A percentile compares a stretch with the other conserved stretches of the same genome.
phyloP scores from a whole-genome alignment of 495 filamentous ascomycete species.

The Penicillium turbatum region DNA sequence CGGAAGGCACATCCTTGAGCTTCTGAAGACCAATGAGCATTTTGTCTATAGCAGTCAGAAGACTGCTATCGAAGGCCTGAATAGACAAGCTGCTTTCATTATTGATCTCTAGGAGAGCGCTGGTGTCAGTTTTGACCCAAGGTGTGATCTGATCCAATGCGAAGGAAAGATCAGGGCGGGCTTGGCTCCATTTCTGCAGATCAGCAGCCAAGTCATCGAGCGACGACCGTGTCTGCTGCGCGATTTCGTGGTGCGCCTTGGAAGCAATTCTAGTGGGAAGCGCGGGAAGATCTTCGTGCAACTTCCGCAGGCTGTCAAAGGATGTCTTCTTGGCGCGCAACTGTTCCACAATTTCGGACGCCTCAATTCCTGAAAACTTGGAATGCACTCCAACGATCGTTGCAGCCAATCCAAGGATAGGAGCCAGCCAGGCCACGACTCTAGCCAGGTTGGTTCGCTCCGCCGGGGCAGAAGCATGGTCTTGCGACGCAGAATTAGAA shows the following conservation, averaged over 20 bases:
- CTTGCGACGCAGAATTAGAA: slow-evolving; percentile 27
- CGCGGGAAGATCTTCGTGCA: slow-evolving; percentile 44
- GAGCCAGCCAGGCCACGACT: slow-evolving; percentile 46
- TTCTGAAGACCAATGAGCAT: slow-evolving; percentile 72
- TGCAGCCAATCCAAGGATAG: slow-evolving; percentile 42
- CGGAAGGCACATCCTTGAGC: slow-evolving; percentile 55
- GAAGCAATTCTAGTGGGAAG: slow-evolving; percentile 55
- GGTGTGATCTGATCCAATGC: slow-evolving; percentile 55
- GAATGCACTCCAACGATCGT: slow-evolving; percentile 54
- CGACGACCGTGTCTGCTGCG: slow-evolving; percentile 40
- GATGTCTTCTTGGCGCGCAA: slow-evolving; percentile 49
- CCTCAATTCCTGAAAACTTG: slow-evolving; percentile 51
- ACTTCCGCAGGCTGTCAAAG: slow-evolving; percentile 36
- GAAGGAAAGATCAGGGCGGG: slow-evolving; percentile 58
- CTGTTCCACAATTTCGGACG: slow-evolving; percentile 33
- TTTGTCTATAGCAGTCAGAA: slow-evolving; percentile 58
- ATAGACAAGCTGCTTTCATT: slow-evolving; percentile 23
- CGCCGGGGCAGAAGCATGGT: slow-evolving; percentile 16
- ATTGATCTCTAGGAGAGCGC: slow-evolving; percentile 6
- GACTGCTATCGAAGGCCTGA: slow-evolving; percentile 47
- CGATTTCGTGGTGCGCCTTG: slow-evolving; percentile 33
- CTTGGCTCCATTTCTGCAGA: slow-evolving; percentile 38
- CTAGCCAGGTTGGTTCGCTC: slow-evolving; percentile 20
- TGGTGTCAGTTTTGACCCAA: slow-evolving; percentile 33
- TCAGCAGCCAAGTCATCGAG: slow-evolving; percentile 43